Evolutionary conservation across 2,329 filamentous ascomycete genomes (phyloP).

Genomic region (Ophiognomonia clavigignenti-juglandacearum): DNA sequence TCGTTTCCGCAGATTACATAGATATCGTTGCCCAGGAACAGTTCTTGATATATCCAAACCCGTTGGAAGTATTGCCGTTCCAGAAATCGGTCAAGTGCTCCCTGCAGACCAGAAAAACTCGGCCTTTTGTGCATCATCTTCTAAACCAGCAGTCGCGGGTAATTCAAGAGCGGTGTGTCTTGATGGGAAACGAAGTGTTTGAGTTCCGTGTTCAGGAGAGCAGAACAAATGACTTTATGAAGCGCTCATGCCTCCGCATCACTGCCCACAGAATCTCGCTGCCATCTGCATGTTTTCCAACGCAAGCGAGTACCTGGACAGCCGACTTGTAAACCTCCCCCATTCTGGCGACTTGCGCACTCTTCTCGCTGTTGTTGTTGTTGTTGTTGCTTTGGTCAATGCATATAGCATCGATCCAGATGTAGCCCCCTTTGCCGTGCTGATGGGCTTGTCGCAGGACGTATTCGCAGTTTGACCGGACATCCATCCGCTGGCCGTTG

Average conservation of each 20-base stretch:
- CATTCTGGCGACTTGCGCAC: slow-evolving; percentile 1
- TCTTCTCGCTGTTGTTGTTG: slow-evolving; percentile 2
- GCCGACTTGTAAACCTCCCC: not conserved
- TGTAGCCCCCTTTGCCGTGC: not conserved
- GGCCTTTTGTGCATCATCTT: not conserved
- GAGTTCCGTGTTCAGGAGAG: not conserved
- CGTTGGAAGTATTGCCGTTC: not conserved
- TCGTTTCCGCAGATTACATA: not conserved
- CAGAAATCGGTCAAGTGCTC: not conserved
- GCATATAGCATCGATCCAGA: slow-evolving; percentile 10
- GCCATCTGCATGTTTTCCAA: not conserved
- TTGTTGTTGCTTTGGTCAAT: slow-evolving; percentile 5
- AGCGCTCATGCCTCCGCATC: not conserved
- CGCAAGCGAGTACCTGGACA: not conserved
- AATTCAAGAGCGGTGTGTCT: not conserved
- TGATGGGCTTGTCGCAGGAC: not conserved
- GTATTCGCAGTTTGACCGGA: slow-evolving; percentile 3
- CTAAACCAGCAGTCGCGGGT: not conserved
- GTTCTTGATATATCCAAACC: not conserved
- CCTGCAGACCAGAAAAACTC: too few relatives aligned
- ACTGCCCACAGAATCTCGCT: not conserved
- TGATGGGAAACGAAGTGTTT: not conserved
- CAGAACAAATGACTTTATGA: not conserved
- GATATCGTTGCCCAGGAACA: not conserved
- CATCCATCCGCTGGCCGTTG: not conserved